Evolutionary conservation across 2,329 filamentous ascomycete genomes (phyloP).

Genomic region (Ustulina deusta): DNA sequence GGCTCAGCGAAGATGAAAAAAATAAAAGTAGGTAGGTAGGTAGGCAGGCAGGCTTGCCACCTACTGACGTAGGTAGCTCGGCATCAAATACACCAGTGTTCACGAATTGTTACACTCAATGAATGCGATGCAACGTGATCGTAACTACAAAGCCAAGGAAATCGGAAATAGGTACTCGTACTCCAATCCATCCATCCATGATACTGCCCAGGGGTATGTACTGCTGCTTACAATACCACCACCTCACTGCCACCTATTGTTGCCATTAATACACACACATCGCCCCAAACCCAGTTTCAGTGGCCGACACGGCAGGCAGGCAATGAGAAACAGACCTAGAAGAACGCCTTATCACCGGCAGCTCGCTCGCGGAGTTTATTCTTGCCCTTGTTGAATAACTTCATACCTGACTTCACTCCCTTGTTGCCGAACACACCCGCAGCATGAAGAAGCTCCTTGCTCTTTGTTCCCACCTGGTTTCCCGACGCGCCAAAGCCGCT

Average conservation of each 20-base stretch:
- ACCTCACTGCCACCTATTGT: slow-evolving; percentile 30
- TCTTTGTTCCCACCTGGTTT: slow-evolving; percentile 79
- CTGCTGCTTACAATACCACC: slow-evolving; percentile 23
- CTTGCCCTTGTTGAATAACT: slow-evolving; percentile 89
- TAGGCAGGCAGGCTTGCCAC: no score
- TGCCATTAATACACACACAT: slow-evolving; percentile 21
- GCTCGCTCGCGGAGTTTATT: slow-evolving; percentile 77
- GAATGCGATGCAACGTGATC: slow-evolving; percentile 10
- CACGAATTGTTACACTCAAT: not conserved
- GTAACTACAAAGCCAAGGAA: slow-evolving; percentile 15
- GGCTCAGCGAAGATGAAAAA: not conserved
- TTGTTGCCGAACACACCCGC: slow-evolving; percentile 92
- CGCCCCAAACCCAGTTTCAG: slow-evolving; percentile 9
- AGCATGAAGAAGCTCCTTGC: slow-evolving; percentile 88
- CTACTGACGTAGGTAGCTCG: slow-evolving; percentile 1
- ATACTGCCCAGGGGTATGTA: slow-evolving; percentile 20
- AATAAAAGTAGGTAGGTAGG: not conserved
- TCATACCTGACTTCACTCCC: slow-evolving; percentile 90
- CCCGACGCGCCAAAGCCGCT: slow-evolving; percentile 66
- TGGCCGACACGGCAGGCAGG: slow-evolving; percentile 46
- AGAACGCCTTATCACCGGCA: slow-evolving; percentile 86
- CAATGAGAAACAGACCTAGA: slow-evolving; percentile 61
- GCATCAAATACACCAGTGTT: not conserved
- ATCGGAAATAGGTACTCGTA: slow-evolving; percentile 6
- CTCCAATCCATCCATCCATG: slow-evolving; percentile 8